Evolutionary conservation across 1,284 basidiomycete species (phyloP), one percentile per base, ranked within the genome.

Genomic region (Earliella scabrosa): DNA sequence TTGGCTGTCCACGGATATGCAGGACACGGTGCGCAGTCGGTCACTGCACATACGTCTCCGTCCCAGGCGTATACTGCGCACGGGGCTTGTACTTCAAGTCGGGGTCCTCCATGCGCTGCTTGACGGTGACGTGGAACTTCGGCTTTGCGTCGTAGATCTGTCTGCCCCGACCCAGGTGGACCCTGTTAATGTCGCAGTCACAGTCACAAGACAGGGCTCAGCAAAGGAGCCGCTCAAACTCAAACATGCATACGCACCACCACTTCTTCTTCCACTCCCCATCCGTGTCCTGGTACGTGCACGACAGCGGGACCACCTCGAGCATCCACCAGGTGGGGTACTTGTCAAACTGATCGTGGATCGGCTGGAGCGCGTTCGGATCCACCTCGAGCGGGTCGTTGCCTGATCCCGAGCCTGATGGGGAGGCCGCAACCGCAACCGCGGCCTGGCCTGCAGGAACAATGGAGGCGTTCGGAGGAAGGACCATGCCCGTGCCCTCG

Each of bases 81-180:
- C 71, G 73, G 2, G 85, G 85, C 21, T 64, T 75, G 65, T 87
- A 87, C 45, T 76, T 75, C 56, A 82, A 65, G 16, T 55, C 59
- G 31, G 67, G 41, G 55, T 78, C 72, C 18, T 72, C 67, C 74
- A 82, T 82, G 18, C 85, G 76, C 50, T 76, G 66, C 66, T 77
- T 73, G 26, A 87, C 85, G 4, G 79, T 80, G 32, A 70, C 60
- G 63, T 87, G 85, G 65, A 87, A 82, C 7, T 73, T 72, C 6
- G 83, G 82, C 6, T 72, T 58, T 9, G 54, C 51, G 45, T 74
- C 73, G 6, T 69, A 64, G 36, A 86, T 77, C 24, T 68, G 66
- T 13, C 85, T 71, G 0, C 83, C 84, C 41, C 71, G 70, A 3
- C 83, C 83, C 7, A 82, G 54, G 63, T 86, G 70, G 72, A 59